Evolutionary conservation across 495 filamentous ascomycete genomes (phyloP).

Genomic region (Xylaria venustula): DNA sequence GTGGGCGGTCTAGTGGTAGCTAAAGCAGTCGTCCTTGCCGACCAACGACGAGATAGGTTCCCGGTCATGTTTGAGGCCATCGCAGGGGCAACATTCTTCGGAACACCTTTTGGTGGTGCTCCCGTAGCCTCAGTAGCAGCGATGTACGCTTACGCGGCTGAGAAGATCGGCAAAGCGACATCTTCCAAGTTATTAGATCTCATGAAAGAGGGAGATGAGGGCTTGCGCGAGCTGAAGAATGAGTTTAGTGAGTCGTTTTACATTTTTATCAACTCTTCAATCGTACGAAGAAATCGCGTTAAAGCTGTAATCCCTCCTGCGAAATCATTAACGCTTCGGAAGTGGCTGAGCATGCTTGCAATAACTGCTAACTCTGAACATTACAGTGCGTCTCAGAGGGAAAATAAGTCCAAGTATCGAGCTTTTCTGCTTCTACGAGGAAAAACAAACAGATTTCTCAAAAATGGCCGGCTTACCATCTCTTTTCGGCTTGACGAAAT

Average conservation of each 20-base stretch:
- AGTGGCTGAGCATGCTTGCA: neutral
- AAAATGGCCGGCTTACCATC: slow-evolving; percentile 24
- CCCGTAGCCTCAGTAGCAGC: slow-evolving; percentile 25
- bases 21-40: slow-evolving; percentile 35
- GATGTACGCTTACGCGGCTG: slow-evolving; percentile 30
- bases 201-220: slow-evolving; percentile 32
- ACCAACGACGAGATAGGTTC: slow-evolving; percentile 26
- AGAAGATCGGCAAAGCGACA: slow-evolving; percentile 25
- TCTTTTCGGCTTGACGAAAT: slow-evolving; percentile 24
- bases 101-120: slow-evolving; percentile 37
- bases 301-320: too few species aligned
- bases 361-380: neutral
- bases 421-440: slow-evolving; percentile 31
- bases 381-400: slow-evolving; percentile 22
- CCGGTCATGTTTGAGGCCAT: slow-evolving; percentile 36
- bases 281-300: neutral
- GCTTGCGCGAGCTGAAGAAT: slow-evolving; percentile 30
- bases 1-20: slow-evolving; percentile 62
- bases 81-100: slow-evolving; percentile 35
- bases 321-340: too few species aligned
- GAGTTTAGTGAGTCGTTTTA: slow-evolving; percentile 19
- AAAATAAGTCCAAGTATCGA: slow-evolving; percentile 31
- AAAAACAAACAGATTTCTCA: slow-evolving; percentile 30
- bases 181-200: slow-evolving; percentile 33
- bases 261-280: neutral